Base-by-base conservation (phyloP, 192 early-diverging fungal species). In the Linderina pennispora region DNA sequence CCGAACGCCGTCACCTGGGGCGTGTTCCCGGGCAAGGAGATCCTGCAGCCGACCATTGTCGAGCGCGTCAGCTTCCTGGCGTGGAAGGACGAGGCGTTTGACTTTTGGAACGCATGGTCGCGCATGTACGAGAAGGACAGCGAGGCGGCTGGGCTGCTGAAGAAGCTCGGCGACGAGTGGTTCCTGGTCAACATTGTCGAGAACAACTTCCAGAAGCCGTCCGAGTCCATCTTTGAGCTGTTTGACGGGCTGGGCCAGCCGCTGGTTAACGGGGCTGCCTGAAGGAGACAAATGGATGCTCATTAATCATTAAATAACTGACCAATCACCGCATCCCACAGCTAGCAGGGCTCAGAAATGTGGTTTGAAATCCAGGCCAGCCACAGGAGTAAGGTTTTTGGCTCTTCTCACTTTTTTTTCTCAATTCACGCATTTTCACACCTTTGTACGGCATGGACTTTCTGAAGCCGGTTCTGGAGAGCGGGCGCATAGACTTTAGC, bases 1-100 rank as follows among this genome's bases (percentile, higher is more conserved):
- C 88, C 94, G 19, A 99, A 94, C 57, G 94, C 94, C 6, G 91
- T 97, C 25, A 97, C 94, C 10, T 97, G 94, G 94, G 94, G 94
- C 35, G 92, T 97, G 23, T 97, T 97, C 85, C 91, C 91, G 1
- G 91, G 92, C 35, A 88, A 91, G 58, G 94, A 97, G 68, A 90
- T 97, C 43, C 73, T 95, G 36, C 94, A 97, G 74, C 92, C 92
- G 14, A 97, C 94, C 15, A 86, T 97, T 62, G 92, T 97, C 35
- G 94, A 97, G 51, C 53, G 79, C 20, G 73, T 75, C 46, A 83
- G 80, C 39, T 97, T 97, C 62, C 71, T 91, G 62, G 92, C 92
- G 0, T 97, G 94, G 94, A 96, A 93, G 77, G 92, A 96, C 55
- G 94, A 97, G 76, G 94, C 92, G 0, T 95, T 89, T 58, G 86